Evolutionary conservation across 2,329 filamentous ascomycete genomes (phyloP).

Genomic region (Calcarisporium arbuscula): DNA sequence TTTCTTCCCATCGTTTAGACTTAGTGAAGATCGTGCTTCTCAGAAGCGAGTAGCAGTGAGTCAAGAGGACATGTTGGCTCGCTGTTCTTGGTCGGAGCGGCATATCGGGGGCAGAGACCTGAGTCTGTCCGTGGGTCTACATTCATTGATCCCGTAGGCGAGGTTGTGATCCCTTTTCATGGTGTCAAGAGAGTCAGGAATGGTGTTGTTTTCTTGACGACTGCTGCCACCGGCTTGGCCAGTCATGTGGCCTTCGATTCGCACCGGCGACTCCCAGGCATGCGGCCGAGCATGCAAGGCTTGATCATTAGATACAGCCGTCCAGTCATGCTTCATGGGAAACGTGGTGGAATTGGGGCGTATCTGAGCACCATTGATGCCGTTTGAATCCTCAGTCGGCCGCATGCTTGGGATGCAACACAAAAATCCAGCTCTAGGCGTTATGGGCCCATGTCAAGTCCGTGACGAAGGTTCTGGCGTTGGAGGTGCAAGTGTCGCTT

Average conservation of each 20-base stretch:
- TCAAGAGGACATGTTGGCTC: constrained; percentile 72
- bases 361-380: constrained; percentile 42
- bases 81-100: constrained; percentile 49
- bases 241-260: background rate
- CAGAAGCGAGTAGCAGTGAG: constrained; percentile 70
- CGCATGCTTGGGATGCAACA: constrained; percentile 55
- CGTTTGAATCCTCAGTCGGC: constrained; percentile 45
- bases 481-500: constrained; percentile 36
- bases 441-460: constrained; percentile 57
- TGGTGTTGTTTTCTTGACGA: no score
- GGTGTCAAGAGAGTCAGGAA: no score
- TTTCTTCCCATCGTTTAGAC: no score
- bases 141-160: constrained; percentile 5
- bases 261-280: constrained; percentile 2
- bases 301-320: constrained; percentile 20
- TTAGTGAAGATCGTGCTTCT: no score
- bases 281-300: constrained; percentile 13
- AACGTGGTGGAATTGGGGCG: constrained; percentile 36
- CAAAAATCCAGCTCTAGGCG: constrained; percentile 66
- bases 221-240: no score
- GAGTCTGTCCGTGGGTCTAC: constrained; percentile 11
- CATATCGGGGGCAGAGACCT: constrained; percentile 15
- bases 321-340: constrained; percentile 47
- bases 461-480: constrained; percentile 44
- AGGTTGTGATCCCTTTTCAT: no score